Conservation (phyloP, 768 basidiomycete species). For the Leccinum variicolor region DNA sequence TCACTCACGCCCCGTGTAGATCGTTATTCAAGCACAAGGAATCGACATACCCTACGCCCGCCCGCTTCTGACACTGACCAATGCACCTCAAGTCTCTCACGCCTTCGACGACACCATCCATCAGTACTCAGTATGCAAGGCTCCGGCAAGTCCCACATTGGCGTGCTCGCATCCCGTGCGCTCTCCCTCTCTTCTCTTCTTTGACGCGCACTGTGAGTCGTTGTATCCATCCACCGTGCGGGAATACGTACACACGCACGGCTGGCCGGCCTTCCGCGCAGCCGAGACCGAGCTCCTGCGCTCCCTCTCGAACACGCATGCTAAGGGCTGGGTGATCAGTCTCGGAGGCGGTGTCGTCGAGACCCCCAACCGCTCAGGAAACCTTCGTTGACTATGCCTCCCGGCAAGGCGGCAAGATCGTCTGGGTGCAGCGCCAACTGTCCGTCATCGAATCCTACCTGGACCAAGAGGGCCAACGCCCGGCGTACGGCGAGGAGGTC, state of each 20-base stretch:
- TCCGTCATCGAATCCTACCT: conserved; percentile 83
- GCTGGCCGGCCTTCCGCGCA: conserved; percentile 87
- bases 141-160: conserved; percentile 90
- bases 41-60: conserved; percentile 3
- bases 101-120: conserved; percentile 45
- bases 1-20: too few relatives aligned
- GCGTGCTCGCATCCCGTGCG: conserved; percentile 64
- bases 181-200: conserved; percentile 80
- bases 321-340: conserved; percentile 70
- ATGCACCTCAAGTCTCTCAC: conserved; percentile 32
- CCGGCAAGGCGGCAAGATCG: conserved; percentile 61
- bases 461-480: conserved; percentile 68
- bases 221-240: conserved; percentile 60
- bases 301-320: conserved; percentile 59
- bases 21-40: too few relatives aligned
- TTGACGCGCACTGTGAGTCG: conserved; percentile 73
- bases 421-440: conserved; percentile 45
- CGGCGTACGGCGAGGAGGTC: conserved; percentile 86
- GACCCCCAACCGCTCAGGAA: conserved; percentile 64
- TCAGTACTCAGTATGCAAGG: conserved; percentile 97
- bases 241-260: conserved; percentile 74
- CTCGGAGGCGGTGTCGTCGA: conserved; percentile 96
- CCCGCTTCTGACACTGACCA: conserved; percentile 35
- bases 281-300: conserved; percentile 71
- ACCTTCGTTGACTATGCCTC: conserved; percentile 64